Conservation (phyloP, 192 early-diverging fungal genomes). For the Backusella liffmaniae region DNA sequence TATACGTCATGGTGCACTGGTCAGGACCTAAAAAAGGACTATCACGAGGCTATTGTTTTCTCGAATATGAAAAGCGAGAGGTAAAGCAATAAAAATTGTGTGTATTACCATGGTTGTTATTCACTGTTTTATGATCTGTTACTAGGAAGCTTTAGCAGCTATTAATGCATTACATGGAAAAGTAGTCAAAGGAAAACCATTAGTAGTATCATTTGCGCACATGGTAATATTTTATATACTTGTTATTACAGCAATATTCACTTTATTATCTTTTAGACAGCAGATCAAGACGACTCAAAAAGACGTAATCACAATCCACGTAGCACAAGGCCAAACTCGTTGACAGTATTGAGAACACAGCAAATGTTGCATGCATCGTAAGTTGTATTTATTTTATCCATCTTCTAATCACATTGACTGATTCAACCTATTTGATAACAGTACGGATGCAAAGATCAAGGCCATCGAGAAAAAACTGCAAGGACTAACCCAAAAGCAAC, state of each 20-base stretch:
- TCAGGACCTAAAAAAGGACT: slow-evolving; percentile 63
- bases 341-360: slow-evolving; percentile 45
- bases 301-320: slow-evolving; percentile 10
- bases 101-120: background rate
- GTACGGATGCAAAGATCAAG: slow-evolving; percentile 62
- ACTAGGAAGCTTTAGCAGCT: slow-evolving; percentile 52
- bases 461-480: slow-evolving; percentile 69
- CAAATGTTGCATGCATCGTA: slow-evolving; percentile 47
- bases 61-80: slow-evolving; percentile 56
- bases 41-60: slow-evolving; percentile 70
- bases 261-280: slow-evolving; percentile 23
- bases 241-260: background rate
- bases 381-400: background rate
- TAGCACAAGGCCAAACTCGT: slow-evolving; percentile 44
- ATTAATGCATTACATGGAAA: slow-evolving; percentile 54
- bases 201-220: slow-evolving; percentile 62
- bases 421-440: slow-evolving; percentile 10
- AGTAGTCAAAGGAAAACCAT: slow-evolving; percentile 48
- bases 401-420: background rate
- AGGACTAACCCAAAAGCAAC: slow-evolving; percentile 29
- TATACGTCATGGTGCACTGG: slow-evolving; percentile 68
- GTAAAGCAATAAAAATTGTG: slow-evolving; percentile 15
- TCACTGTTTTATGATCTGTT: background rate
- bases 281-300: slow-evolving; percentile 42
- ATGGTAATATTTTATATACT: slow-evolving; percentile 35